Evolutionary conservation across 345 rosid species (phyloP), one percentile per base, ranked within the genome.

Genomic region (Zanthoxylum bungeanum): DNA sequence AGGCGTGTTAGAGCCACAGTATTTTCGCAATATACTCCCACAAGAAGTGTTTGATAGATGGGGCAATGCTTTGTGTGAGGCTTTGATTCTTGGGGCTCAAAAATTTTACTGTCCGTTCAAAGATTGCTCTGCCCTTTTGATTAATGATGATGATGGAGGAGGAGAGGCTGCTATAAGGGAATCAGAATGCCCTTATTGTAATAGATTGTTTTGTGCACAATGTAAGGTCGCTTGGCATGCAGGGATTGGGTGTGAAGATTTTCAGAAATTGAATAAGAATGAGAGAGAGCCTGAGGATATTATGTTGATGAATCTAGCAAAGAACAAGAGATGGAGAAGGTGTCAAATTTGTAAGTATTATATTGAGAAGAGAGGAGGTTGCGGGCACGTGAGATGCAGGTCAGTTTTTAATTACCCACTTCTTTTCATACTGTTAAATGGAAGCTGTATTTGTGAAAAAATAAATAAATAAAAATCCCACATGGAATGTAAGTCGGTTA

Each of bases 191-290:
- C 87, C 87, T 0, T 0, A 67, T 42, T 88, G 88, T 65, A 21
- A 64, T 60, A 73, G 88, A n/a, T n/a, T n/a, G n/a, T n/a, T n/a
- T n/a, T n/a, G n/a, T n/a, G n/a, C n/a, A n/a, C n/a, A n/a, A n/a
- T 84, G 89, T 31, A 74, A 59, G 61, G 88, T 83, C n/a, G 75
- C 86, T 52, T 85, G 92, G 89, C 92, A 88, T 56, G 17, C 76
- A 0, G 86, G 55, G 57, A 36, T 77, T 4, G 33, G n/a, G 14
- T 88, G 92, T 25, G 37, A 17, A n/a, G n/a, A n/a, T n/a, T n/a
- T n/a, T 75, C 83, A 74, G 78, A 62, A 28, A 58, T 56, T 79
- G 80, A 73, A 77, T 1, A 58, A 75, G 77, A 67, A 80, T 50
- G 88, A 85, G 69, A 72, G 81, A n/a, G n/a, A n/a, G n/a, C n/a